Base-by-base conservation (phyloP, 2,329 filamentous ascomycete genomes). In the Teratosphaeria gauchensis region DNA sequence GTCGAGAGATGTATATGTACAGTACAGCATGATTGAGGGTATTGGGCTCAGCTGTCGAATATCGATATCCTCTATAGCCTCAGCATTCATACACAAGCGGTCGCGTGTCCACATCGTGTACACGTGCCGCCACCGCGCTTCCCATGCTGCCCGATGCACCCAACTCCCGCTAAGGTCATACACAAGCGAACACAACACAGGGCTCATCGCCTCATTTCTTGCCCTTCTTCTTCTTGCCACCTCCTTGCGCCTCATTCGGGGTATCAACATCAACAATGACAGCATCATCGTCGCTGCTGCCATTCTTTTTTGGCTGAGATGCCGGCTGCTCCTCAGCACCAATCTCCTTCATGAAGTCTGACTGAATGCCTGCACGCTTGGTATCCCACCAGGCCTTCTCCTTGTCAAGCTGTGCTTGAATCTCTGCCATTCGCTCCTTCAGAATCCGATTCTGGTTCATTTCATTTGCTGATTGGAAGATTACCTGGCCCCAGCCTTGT, bases 401-500 rank as follows among this genome's bases (percentile, higher is more conserved):
- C 48, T 84, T 78, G 9, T 82, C 80, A 1, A 85, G 78, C 69
- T 89, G 87, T 31, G 79, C 77, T 67, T 92, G 85, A 59, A 96
- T 84, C 62, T 91, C 87, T 53, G 86, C 82, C 21, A 96, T 80
- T 55, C 86, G 83, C 64, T 86, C 80, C 65, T 90, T 88, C 69
- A 96, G 82, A 53, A 85, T 77, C 51, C 84, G 82, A 76, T 96
- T 96, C 70, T 90, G 87, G 60, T 88, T 85, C 75, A 99, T 96
- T 75, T 99, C 94, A 75, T 95, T 95, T 58, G 94, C 94, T 53
- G 89, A 92, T 75, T 99, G 94, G 82, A 99, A 99, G 73, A 99
- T 97, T 58, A 84, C 85, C 71, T 94, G 87, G 62, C 94, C 94
- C 94, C 94, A 99, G 73, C 87, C 87, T 54, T 89, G 87, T 1